Evolutionary conservation across 495 filamentous ascomycete genomes (phyloP), one percentile per base, ranked within the genome.

Genomic region (Cercophora newfieldiana): DNA sequence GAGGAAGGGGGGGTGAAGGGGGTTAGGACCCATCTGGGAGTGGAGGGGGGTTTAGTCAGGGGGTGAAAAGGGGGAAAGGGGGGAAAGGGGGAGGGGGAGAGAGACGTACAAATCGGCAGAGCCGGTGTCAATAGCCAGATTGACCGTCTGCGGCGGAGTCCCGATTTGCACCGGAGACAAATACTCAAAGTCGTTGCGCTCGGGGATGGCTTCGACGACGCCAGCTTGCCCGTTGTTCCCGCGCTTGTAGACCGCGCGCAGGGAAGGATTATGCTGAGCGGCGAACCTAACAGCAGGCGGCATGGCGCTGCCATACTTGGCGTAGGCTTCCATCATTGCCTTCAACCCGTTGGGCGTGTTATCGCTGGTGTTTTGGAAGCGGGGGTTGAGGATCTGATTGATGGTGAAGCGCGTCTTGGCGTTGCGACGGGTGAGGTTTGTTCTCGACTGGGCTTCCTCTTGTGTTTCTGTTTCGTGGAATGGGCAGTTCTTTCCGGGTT

Each of bases 121-220:
- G 1, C 89, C 89, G 57, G 89, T 91, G 70, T 92, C 90, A 70
- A 91, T 84, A 69, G 89, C 86, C 67, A 91, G 70, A 69, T 87
- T 83, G 69, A 91, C 66, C 16, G 82, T 86, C 51, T 85, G 83
- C 10, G 78, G 79, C 0, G 75, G 75, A 0, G 72, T 76, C 63
- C 89, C 89, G 66, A 91, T 76, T 7, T 74, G 77, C 62, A 92
- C 88, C 19, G 88, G 87, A 29, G 82, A 85, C 63, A 91, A 71
- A 69, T 90, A 92, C 74, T 88, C 83, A 16, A 69, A 64, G 68
- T 91, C 89, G 68, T 83, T 76, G 14, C 72, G 61, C 69, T 85
- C 66, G 0, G 89, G 89, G n/a, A 73, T 81, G 29, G 87, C 85
- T 51, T 76, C 69, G 44, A 81, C 86, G 54, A 59, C 56, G 37